Evolutionary conservation across 1,284 basidiomycete species (phyloP), one percentile per base, ranked within the genome.

Genomic region (Phellopilus nigrolimitatus): DNA sequence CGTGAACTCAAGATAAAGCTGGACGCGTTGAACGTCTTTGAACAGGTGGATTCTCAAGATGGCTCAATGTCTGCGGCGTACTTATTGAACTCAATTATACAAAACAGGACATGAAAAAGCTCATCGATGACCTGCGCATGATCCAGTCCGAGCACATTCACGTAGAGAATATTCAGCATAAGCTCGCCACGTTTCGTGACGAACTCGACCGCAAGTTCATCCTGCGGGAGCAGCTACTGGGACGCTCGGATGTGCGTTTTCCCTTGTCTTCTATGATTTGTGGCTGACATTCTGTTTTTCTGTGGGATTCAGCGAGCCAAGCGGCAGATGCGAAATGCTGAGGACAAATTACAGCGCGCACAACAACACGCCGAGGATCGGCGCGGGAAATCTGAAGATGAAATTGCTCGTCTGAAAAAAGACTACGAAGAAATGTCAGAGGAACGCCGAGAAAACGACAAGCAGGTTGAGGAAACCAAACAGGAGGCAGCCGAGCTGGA

Each of bases 1-100:
- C 72, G 88, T 38, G 90, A 92, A 60, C 71, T 91, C 8, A 80
- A 86, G 56, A 70, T 76, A n/a, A 88, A 91, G 62, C 74, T 88
- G 24, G 75, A 81, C 36, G 77, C 81, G 3, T 69, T 92, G 38
- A 70, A 76, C n/a, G 76, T 73, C 48, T 84, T 91, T 51, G 88
- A 93, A 68, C 82, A 87, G 68, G 88, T 82, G 28, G 38, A 60
- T 3, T 49, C 22, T 15, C 4, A n/a, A 43, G 52, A 66, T 85
- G 57, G 79, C 37, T 17, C 5, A 27, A 38, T 41, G 33, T 13
- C 22, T 34, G 3, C n/a, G 1, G 31, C 28, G 42, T 25, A 24
- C 13, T 13, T 12, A 28, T 48, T 27, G 13, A 34, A 24, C 38
- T 40, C 15, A 74, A 49, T n/a, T 25, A 17, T 57, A 8, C 38